Evolutionary conservation across 1,139 yeast species (phyloP).

Genomic region (Suhomyces bokatorum): DNA sequence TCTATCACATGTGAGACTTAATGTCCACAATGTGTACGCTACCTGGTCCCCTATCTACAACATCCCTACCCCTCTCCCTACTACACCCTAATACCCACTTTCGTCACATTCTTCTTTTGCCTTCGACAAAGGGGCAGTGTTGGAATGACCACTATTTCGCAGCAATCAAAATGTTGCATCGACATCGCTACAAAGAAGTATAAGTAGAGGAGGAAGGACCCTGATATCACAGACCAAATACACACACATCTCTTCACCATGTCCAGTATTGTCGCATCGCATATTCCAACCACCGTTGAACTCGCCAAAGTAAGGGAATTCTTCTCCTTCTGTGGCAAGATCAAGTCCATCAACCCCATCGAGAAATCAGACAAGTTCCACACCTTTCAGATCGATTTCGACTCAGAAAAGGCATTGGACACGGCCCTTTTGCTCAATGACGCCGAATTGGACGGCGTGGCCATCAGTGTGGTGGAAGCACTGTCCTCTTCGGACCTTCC

Average conservation of each 20-base stretch:
- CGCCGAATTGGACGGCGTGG: slow-evolving; percentile 66
- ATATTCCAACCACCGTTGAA: slow-evolving; percentile 56
- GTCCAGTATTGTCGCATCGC: slow-evolving; percentile 56
- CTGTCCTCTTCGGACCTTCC: slow-evolving; percentile 20
- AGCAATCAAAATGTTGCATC: neutral
- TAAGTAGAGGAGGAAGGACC: neutral
- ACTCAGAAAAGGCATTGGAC: slow-evolving; percentile 59
- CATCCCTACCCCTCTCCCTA: neutral
- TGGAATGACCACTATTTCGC: neutral
- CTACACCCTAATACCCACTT: neutral
- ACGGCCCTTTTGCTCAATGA: slow-evolving; percentile 76
- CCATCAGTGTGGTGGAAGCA: slow-evolving; percentile 48
- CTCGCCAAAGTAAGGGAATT: slow-evolving; percentile 63
- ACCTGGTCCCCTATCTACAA: no score
- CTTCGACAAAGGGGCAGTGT: neutral
- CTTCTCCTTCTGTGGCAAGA: slow-evolving; percentile 77
- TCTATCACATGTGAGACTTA: no score
- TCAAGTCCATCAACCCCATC: slow-evolving; percentile 44
- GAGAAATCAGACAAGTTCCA: slow-evolving; percentile 30
- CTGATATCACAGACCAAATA: neutral
- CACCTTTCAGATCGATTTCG: slow-evolving; percentile 54
- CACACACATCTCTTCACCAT: slow-evolving; percentile 15
- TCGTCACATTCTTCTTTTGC: neutral
- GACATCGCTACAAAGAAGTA: no score
- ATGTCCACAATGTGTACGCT: no score